These are phyloP conservation scores for Hypoxylon sp. DNA, from an alignment of 2,329 filamentous ascomycete genomes.

Conservation along the genomic window DNA sequence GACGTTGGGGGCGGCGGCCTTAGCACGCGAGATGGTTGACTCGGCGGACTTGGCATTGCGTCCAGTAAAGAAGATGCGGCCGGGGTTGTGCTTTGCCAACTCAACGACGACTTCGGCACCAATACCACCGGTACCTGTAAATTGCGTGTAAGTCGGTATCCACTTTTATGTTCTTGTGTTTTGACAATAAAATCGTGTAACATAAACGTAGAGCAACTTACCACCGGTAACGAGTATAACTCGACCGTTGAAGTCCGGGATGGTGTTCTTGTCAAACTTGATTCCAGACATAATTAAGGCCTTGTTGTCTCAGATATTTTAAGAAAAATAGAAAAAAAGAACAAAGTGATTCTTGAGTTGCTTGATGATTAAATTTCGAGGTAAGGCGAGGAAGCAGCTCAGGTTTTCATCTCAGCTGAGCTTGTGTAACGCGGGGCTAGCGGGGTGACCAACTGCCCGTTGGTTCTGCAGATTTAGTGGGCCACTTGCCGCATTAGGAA, in stretches of 20 bases:
- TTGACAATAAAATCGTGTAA: background rate
- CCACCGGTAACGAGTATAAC: slow-evolving; percentile 6
- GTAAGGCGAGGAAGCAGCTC: no score
- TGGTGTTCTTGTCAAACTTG: slow-evolving; percentile 4
- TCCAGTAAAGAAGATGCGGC: slow-evolving; percentile 37
- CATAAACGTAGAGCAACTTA: background rate
- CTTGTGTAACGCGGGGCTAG: no score
- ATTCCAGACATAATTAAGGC: background rate
- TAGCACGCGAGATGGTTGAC: slow-evolving; percentile 16
- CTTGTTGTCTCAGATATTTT: background rate
- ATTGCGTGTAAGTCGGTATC: background rate
- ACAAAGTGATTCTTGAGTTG: no score
- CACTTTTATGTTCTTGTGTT: background rate
- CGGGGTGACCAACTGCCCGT: no score
- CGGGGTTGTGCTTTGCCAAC: slow-evolving; percentile 30
- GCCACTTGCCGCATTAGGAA: no score
- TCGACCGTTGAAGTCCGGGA: slow-evolving; percentile 1
- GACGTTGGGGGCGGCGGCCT: slow-evolving; percentile 4
- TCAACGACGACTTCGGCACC: slow-evolving; percentile 20
- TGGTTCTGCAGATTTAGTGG: no score
- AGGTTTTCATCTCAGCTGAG: no score
- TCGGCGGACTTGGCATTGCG: slow-evolving; percentile 35
- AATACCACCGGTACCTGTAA: slow-evolving; percentile 31
- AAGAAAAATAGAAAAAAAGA: background rate
- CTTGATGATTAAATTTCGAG: no score